A percentile compares a stretch with the other conserved stretches of the same genome.
Conservation (phyloP, 257 asterid species). For the Knoxia roxburghii region DNA sequence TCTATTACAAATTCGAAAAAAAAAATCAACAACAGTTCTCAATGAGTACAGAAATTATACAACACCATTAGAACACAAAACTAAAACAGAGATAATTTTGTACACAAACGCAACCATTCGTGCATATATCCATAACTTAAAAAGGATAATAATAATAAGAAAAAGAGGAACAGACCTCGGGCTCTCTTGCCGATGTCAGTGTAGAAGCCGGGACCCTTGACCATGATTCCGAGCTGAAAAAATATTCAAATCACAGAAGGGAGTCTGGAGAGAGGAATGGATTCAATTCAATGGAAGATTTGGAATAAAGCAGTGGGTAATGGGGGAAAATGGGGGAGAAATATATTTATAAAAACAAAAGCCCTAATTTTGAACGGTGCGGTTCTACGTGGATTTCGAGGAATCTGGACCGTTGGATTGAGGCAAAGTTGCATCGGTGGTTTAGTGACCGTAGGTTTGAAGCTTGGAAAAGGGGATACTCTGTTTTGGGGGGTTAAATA, state of each 20-base stretch:
- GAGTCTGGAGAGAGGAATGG: neutral
- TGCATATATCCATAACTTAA: neutral
- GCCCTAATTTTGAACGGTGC: slow-evolving; percentile 48
- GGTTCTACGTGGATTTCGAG: slow-evolving; percentile 12
- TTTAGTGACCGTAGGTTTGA: slow-evolving; percentile 33
- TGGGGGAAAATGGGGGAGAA: neutral
- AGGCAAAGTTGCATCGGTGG: neutral
- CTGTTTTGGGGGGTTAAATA: slow-evolving; percentile 9
- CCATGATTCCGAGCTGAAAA: slow-evolving; percentile 41
- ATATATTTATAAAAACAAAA: slow-evolving; percentile 15
- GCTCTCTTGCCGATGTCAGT: slow-evolving; percentile 79
- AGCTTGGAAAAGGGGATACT: slow-evolving; percentile 26
- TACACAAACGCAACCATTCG: neutral
- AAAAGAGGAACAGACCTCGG: slow-evolving; percentile 43
- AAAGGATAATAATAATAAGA: neutral
- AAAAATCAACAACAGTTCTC: neutral
- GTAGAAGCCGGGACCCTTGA: slow-evolving; percentile 93
- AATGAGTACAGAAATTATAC: neutral
- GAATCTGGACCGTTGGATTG: slow-evolving; percentile 40
- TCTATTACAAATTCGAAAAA: slow-evolving; percentile 30
- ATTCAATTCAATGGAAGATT: neutral
- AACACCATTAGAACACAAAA: neutral
- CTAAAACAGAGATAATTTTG: neutral
- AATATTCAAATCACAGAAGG: neutral
- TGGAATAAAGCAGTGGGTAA: neutral